Conservation (phyloP, 306 rosid genomes). For the Dicorynia guianensis region DNA sequence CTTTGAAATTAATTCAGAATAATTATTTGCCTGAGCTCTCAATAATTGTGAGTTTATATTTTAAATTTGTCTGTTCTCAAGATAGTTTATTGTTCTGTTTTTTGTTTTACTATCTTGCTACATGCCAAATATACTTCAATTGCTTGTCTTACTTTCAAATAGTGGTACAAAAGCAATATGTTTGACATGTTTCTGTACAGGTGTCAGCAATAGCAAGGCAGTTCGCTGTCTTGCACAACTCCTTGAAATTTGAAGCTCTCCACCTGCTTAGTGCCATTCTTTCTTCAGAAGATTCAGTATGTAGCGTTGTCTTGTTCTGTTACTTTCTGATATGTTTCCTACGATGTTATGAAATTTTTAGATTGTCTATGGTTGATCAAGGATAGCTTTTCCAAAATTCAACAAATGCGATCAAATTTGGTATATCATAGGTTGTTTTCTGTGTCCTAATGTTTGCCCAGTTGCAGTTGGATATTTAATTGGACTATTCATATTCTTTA, state of each 20-base stretch:
- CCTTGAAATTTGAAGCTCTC: constrained; percentile 82
- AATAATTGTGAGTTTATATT: constrained; percentile 67
- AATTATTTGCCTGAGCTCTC: constrained; percentile 64
- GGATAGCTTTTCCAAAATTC: constrained; percentile 25
- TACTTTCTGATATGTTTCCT: constrained; percentile 24
- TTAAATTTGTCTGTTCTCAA: constrained; percentile 6
- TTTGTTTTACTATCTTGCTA: constrained; percentile 32
- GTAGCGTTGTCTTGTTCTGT: constrained; percentile 39
- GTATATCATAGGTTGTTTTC: constrained; percentile 19
- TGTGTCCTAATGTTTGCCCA: constrained; percentile 25
- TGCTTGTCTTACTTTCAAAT: not conserved
- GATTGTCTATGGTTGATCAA: not conserved
- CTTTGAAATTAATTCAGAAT: constrained; percentile 53
- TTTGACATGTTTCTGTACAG: constrained; percentile 46
- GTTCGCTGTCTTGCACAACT: constrained; percentile 78
- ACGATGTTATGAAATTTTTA: constrained; percentile 17
- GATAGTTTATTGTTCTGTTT: constrained; percentile 26
- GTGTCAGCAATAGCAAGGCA: constrained; percentile 70
- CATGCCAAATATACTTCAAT: constrained; percentile 18
- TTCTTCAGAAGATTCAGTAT: constrained; percentile 67
- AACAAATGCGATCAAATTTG: constrained; percentile 29
- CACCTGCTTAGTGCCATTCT: constrained; percentile 71
- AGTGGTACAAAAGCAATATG: constrained; percentile 1
- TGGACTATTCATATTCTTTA: constrained; percentile 1
- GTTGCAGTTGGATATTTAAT: constrained; percentile 21